Evolutionary conservation across 305 asterid genomes (phyloP), one percentile per base, ranked within the genome.

Genomic region (Caryopteris hybrid): DNA sequence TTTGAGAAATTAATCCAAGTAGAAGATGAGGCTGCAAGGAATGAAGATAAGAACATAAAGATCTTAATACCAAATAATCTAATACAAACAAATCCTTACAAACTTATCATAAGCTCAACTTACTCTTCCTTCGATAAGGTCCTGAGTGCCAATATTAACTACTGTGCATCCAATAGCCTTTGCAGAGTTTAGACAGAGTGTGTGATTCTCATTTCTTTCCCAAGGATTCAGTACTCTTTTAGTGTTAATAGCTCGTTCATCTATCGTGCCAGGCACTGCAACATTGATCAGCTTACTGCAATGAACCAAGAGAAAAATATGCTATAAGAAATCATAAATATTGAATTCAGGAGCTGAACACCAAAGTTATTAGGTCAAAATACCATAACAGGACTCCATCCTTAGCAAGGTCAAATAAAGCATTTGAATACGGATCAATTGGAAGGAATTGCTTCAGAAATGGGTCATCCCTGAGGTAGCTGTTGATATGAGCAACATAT

Each of bases 141-240:
- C 99, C 66, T 94, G 99, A 71, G 86, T 86, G 67, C 99, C 99
- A 70, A 94, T 91, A 74, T 93, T 93, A 33, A 93, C 99, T 8
- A 93, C 99, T 2, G 97, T 93, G 78, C 99, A 93, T 45, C 99
- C 99, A 80, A 93, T 93, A 34, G 99, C 99, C 82, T 93, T 93
- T 33, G 99, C 99, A 78, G 99, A 93, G 83, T 93, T 93, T 76
- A 93, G 96, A 64, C 99, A 87, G 48, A 93, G 94, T 10, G 97
- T 92, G 75, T 90, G 97, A 60, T 93, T 93, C 80, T 93, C 99
- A 71, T 88, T 93, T 82, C 96, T 94, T 78, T 94, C 97, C 99
- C 99, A 94, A n/a, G 99, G 99, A 77, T 94, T 94, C 71, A 94
- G 83, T 22, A 91, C 85, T 67, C 78, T 76, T 80, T 94, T 94